These are phyloP conservation scores for Kingdonia uniflora DNA, from an alignment of 164 flowering plant genomes.

Conservation along the genomic window DNA sequence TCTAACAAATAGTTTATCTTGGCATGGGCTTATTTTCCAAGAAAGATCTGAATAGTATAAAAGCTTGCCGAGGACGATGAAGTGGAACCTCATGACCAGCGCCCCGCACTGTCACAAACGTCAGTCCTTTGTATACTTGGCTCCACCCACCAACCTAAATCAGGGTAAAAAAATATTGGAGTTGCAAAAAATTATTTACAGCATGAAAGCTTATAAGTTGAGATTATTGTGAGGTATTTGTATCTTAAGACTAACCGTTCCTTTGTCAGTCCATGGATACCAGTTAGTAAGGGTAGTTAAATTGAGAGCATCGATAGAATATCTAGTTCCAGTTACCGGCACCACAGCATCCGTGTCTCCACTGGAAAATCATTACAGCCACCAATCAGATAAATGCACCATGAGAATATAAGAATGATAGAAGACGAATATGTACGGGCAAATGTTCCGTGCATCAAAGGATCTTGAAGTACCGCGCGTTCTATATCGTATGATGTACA, in stretches of 20 bases:
- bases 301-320: constrained; percentile 76
- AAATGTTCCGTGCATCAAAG: too few species aligned
- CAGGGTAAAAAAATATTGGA: constrained; percentile 4
- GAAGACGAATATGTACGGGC: too few species aligned
- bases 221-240: not conserved
- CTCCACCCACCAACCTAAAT: constrained; percentile 99
- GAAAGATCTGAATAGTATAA: constrained; percentile 75
- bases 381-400: not conserved
- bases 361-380: constrained; percentile 31
- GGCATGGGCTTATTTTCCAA: constrained; percentile 72
- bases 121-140: constrained; percentile 85
- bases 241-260: constrained; percentile 47
- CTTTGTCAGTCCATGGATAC: constrained; percentile 83
- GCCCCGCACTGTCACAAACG: constrained; percentile 72
- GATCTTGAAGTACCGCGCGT: too few species aligned
- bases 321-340: constrained; percentile 85
- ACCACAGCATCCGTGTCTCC: constrained; percentile 96
- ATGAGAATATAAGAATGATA: too few species aligned
- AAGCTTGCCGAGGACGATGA: constrained; percentile 89
- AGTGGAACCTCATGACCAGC: constrained; percentile 99
- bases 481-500: too few species aligned
- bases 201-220: not conserved
- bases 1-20: constrained; percentile 5
- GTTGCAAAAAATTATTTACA: not conserved
- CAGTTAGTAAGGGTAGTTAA: constrained; percentile 67